A percentile compares a stretch with the other conserved stretches of the same genome.
Evolutionary conservation across 169 alveolate species (phyloP).

Genomic region (Theileria orientalis): DNA sequence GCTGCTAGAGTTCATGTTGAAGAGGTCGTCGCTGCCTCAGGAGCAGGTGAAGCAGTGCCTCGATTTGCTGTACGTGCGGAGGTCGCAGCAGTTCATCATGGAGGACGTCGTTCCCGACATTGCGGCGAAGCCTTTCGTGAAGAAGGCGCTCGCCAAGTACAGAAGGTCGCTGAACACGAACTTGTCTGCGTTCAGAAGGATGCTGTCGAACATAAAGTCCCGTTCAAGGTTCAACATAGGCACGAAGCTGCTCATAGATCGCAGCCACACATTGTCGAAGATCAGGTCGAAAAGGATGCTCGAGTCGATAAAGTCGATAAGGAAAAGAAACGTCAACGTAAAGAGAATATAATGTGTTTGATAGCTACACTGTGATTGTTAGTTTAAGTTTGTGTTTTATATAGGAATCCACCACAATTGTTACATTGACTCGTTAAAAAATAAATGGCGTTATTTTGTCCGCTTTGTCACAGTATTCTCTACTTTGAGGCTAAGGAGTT

Average conservation of each 20-base stretch:
- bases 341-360: too few species aligned
- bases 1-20: slow-evolving; percentile 30
- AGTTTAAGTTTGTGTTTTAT: too few species aligned
- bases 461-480: slow-evolving; percentile 63
- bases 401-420: neutral
- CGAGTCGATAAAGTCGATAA: slow-evolving; percentile 41
- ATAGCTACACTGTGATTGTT: too few species aligned
- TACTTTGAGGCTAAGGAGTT: slow-evolving; percentile 29
- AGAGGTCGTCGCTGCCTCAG: slow-evolving; percentile 39
- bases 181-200: slow-evolving; percentile 26
- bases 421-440: neutral
- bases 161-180: slow-evolving; percentile 23
- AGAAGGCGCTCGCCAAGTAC: neutral
- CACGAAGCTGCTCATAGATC: neutral
- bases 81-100: slow-evolving; percentile 38
- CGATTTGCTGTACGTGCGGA: slow-evolving; percentile 1
- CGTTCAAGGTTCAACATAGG: neutral
- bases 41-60: slow-evolving; percentile 49
- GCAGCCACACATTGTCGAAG: slow-evolving; percentile 35
- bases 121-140: neutral
- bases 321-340: neutral
- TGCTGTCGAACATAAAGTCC: neutral
- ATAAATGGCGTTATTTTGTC: slow-evolving; percentile 66
- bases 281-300: slow-evolving; percentile 65
- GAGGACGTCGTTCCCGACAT: slow-evolving; percentile 67